Evolutionary conservation across 169 alveolate genomes (phyloP).

Genomic region (Fabrea salina): DNA sequence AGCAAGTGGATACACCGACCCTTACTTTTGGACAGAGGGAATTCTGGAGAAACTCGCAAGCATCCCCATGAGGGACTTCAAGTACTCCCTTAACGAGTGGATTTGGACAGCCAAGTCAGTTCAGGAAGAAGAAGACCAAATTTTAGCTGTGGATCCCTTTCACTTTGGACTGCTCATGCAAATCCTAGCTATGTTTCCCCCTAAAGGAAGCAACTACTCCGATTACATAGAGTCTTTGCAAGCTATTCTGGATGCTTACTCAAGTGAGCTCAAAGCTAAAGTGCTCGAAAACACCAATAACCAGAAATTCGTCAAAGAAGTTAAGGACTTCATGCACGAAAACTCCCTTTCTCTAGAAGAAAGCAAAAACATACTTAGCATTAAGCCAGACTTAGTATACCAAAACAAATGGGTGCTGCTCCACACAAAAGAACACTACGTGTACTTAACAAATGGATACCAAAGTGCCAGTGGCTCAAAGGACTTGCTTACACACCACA

Average conservation of each 20-base stretch:
- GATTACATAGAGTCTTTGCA: not conserved
- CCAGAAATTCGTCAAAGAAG: not conserved
- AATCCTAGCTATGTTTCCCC: not conserved
- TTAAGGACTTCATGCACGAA: not conserved
- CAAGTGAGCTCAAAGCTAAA: not conserved
- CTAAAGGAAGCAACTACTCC: not conserved
- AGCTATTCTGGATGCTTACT: not conserved
- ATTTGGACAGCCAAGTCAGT: slow-evolving; percentile 23
- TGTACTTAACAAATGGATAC: not conserved
- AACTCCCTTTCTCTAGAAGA: not conserved
- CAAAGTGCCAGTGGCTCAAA: not conserved
- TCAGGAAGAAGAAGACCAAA: slow-evolving; percentile 10
- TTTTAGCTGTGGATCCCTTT: not conserved
- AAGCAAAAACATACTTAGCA: not conserved
- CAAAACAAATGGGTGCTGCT: not conserved
- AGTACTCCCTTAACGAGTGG: not conserved
- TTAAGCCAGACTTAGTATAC: not conserved
- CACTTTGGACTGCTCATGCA: not conserved
- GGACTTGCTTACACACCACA: not conserved
- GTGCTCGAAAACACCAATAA: not conserved
- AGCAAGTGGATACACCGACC: not conserved
- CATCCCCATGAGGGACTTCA: not conserved
- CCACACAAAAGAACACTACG: not conserved
- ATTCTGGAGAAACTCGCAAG: not conserved
- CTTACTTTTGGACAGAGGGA: not conserved